Evolutionary conservation across 1,139 yeast genomes (phyloP), one percentile per base, ranked within the genome.

Genomic region (Tardiomyces digboiensis): DNA sequence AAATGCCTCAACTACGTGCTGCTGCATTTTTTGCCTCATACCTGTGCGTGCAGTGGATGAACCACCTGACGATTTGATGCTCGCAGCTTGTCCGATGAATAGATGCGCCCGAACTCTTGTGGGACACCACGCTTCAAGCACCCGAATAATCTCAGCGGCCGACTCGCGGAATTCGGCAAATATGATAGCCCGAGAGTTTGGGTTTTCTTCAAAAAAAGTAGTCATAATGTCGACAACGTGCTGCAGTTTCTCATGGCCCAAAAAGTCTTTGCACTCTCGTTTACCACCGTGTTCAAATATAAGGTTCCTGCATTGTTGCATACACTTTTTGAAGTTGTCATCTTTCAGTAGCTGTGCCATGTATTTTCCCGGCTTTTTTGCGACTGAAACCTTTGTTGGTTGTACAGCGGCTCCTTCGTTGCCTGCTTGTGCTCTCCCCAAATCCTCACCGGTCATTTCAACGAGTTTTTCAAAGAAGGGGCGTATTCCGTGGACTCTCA

Each of bases 101-200:
- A 91, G 77, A 59, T 87, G 95, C 0, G 98, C 86, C 44, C 76
- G 74, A 21, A 84, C 70, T 3, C 57, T 52, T 21, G 46, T 46
- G 1, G 63, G 62, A 3, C 65, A 62, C 14, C 66, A 64, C 14
- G 62, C 60, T 49, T 80, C 85, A 29, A 91, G 70, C 2, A 79
- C 74, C 47, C 78, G 76, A 1, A 86, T 87, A 43, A 93, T 82
- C 50, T 88, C 97, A 33, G 86, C 67, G 0, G 97, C 97, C 3
- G 95, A 82, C 50, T 85, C 94, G 57, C 99, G 74, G 50, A 78
- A 76, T 57, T 88, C 96, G 0, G 95, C 85, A 59, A 91, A 91
- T 0, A 91, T 73, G 42, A 91, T 91, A 1, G 82, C 94, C 51
- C 86, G 75, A 1, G 95, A 84, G 42, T 74, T 71, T 6, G 59